Base-by-base conservation (phyloP, 2,329 filamentous ascomycete species). In the Mollisiaceae sp. region DNA sequence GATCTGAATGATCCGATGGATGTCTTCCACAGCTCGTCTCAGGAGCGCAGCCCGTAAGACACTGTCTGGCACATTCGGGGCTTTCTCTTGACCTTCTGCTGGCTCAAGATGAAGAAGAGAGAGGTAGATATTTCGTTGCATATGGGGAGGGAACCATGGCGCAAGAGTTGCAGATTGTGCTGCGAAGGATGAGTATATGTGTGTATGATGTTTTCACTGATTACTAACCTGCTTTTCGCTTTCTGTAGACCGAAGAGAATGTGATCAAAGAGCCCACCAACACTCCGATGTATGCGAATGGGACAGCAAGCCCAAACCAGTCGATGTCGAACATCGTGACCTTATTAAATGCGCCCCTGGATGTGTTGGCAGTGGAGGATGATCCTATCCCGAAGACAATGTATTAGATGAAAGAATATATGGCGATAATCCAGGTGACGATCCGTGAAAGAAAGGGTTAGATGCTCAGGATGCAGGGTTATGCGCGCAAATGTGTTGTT, bases 81-180 rank as follows among this genome's bases (percentile, higher is more conserved):
- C 79, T 78, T 94, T 93, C 75, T 92, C 88, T 66, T 86, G 80
- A 63, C 85, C 85, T 39, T 82, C 80, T 71, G 85, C 84, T 62
- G 86, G 83, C 63, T 87, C 85, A 76, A 95, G 85, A 80, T 99
- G 93, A 60, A 97, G 85, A 47, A 99, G 88, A 54, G 93, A 93
- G 67, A 97, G 87, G 83, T 98, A 99, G 76, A 99, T 88, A 79
- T 99, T 94, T 79, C 94, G 92, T 79, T 95, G 91, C 60, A 96
- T 83, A 78, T 99, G 94, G 60, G 91, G 86, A 27, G 90, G 89
- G 80, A 99, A 99, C 94, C 95, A 99, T 72, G 94, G 93, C 71
- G 91, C 93, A 67, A 99, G 88, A 72, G 91, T 92, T 62, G 92
- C 90, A 74, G 91, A 91, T 81, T 93, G 88, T 70, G 83, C 91